phyloP scores from a whole-genome alignment of 2,329 filamentous ascomycete genomes.

The Periconia sp. region DNA sequence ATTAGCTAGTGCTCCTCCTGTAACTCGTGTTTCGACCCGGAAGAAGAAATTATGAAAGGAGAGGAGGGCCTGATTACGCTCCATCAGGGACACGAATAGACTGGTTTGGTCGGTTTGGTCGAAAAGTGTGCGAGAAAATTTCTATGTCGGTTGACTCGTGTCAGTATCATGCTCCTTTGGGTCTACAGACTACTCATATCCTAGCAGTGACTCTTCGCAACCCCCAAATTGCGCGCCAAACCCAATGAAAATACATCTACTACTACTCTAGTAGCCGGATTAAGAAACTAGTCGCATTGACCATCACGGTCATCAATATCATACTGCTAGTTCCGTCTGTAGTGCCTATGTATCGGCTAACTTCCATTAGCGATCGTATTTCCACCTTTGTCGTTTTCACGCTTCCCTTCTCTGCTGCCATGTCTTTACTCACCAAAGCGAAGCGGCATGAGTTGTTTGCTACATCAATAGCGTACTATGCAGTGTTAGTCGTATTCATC shows the following conservation, averaged over 20 bases:
- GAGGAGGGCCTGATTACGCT: too few relatives aligned
- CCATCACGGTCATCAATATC: constrained; percentile 48
- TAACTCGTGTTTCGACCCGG: too few relatives aligned
- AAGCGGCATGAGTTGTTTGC: constrained; percentile 46
- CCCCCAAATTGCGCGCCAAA: constrained; percentile 37
- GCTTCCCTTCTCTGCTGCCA: constrained; percentile 43
- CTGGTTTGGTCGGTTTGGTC: too few relatives aligned
- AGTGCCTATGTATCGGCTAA: constrained; percentile 44
- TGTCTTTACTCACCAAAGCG: constrained; percentile 45
- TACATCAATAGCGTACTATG: constrained; percentile 46
- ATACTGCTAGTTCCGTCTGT: constrained; percentile 45
- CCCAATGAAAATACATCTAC: constrained; percentile 26
- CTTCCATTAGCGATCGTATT: constrained; percentile 27
- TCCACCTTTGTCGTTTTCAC: constrained; percentile 49
- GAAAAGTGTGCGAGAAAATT: too few relatives aligned
- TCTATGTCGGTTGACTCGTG: too few relatives aligned
- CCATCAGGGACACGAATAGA: too few relatives aligned
- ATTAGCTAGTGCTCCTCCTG: too few relatives aligned
- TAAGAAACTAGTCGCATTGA: constrained; percentile 39
- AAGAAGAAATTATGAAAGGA: too few relatives aligned
- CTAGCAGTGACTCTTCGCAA: constrained; percentile 41
- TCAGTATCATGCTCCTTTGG: too few relatives aligned
- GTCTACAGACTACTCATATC: too few relatives aligned
- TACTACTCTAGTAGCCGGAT: constrained; percentile 42
- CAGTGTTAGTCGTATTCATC: constrained; percentile 48